phyloP scores from a whole-genome alignment of 805 yeast species.

The Spathaspora boniae region DNA sequence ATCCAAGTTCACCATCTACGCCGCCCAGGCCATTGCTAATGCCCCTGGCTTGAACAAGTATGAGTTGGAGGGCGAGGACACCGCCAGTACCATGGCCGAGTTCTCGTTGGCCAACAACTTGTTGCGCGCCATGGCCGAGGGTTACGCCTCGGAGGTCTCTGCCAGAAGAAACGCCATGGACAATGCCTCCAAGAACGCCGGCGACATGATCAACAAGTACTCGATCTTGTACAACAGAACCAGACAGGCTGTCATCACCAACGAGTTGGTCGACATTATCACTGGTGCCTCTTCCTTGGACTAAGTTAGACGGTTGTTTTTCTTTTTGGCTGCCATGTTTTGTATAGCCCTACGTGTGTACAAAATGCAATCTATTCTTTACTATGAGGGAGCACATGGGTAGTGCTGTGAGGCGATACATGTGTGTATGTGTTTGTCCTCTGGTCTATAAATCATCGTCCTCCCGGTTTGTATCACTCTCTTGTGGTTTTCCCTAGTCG shows the following conservation, averaged over 20 bases:
- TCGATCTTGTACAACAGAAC: conserved; percentile 98
- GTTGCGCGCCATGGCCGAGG: conserved; percentile 91
- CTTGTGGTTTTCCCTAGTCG: conserved; percentile 45
- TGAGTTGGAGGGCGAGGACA: conserved; percentile 65
- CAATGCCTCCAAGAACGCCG: conserved; percentile 99
- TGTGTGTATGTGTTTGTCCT: no score
- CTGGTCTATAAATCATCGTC: no score
- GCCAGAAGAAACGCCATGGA: conserved; percentile 99
- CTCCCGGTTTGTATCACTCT: no score
- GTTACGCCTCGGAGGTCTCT: conserved; percentile 95
- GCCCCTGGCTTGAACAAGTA: conserved; percentile 85
- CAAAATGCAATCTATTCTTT: no score
- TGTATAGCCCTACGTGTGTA: no score
- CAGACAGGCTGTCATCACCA: conserved; percentile 98
- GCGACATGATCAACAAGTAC: conserved; percentile 96
- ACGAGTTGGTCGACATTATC: conserved; percentile 98
- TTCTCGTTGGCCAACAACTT: conserved; percentile 88
- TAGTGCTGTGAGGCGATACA: no score
- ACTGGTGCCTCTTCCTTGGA: conserved; percentile 99
- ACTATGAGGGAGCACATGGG: no score
- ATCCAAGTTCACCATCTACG: conserved; percentile 59
- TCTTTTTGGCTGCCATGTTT: no score
- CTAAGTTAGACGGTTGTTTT: no score
- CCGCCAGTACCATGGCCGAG: conserved; percentile 75
- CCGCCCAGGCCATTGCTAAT: conserved; percentile 66